Evolutionary conservation across 345 rosid species (phyloP), one percentile per base, ranked within the genome.

Genomic region (Murraya paniculata): DNA sequence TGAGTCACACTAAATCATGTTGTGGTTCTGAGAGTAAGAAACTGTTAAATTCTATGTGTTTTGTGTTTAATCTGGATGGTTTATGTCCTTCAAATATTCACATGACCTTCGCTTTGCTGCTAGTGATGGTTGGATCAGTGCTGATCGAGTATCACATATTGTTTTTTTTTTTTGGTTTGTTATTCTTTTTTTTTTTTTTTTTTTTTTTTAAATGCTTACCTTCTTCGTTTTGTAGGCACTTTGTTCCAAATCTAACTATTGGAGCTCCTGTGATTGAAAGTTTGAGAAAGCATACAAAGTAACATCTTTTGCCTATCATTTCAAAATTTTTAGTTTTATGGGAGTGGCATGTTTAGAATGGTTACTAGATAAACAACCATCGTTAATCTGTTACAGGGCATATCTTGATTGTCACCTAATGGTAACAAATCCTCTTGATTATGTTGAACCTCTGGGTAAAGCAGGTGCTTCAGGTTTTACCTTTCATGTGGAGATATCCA

Each of bases 401-500:
- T 95, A 90, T 87, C 85, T 95, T 78, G 99, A 95, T 85, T 95
- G 99, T 82, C 99, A 91, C 82, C 89, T 95, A 65, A 91, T 95
- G 98, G 98, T 95, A 62, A 88, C 92, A 45, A 93, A 94, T 82
- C 98, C 98, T 6, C 82, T 91, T 75, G 98, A 94, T 88, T 95
- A 95, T 78, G 86, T 95, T 31, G 90, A 95, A 78, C 88, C 87
- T 39, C 77, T 95, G 72, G 89, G 86, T 45, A 88, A 91, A 74
- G 95, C 98, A 62, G 98, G 98, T 48, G 99, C 98, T n/a, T 93
- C 99, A 30, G 93, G 98, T 73, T 93, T 95, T 83, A 95, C 99
- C 28, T 95, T 95, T 89, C 99, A 95, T 60, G 83, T 95, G 65
- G 98, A 95, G 84, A 92, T 78, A 57, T 87, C 98, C 73, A 87